These are phyloP conservation scores for Hypomontagnella submonticulosa DNA, from an alignment of 495 filamentous ascomycete species.

Conservation along the genomic window DNA sequence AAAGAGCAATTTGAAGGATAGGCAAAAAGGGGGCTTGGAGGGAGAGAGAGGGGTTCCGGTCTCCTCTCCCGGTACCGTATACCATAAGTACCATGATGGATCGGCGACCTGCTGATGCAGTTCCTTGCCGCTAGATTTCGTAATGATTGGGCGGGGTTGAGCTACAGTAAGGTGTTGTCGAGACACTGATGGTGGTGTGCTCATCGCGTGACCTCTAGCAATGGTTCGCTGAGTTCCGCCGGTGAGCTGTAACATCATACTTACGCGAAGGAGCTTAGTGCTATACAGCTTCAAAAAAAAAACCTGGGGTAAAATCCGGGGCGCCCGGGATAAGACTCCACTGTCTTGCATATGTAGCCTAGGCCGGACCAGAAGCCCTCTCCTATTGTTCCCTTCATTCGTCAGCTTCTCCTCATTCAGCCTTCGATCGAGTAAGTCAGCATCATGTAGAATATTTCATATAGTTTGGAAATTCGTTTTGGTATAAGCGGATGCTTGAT, in stretches of 20 bases:
- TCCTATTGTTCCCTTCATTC: neutral
- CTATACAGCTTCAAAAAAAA: constrained; percentile 37
- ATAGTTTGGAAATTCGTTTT: too few relatives aligned
- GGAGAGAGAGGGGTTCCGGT: constrained; percentile 33
- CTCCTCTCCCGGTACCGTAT: constrained; percentile 20
- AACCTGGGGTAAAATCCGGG: constrained; percentile 47
- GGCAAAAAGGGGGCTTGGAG: constrained; percentile 42
- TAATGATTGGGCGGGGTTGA: constrained; percentile 42
- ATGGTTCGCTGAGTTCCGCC: constrained; percentile 45
- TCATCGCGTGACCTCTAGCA: constrained; percentile 42
- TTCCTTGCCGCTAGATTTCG: constrained; percentile 31
- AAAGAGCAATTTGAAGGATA: constrained; percentile 38
- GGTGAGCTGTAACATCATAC: constrained; percentile 40
- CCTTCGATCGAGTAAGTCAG: neutral
- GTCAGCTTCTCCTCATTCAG: neutral
- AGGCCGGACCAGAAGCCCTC: constrained; percentile 16
- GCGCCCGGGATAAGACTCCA: constrained; percentile 33
- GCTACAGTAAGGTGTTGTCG: constrained; percentile 38
- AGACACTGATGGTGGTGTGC: constrained; percentile 43
- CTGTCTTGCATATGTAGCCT: constrained; percentile 30
- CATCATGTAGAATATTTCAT: too few relatives aligned
- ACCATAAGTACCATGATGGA: constrained; percentile 35
- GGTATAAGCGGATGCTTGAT: too few relatives aligned
- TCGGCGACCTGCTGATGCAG: constrained; percentile 43
- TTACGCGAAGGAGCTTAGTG: constrained; percentile 37